Base-by-base conservation (phyloP, 495 filamentous ascomycete genomes). In the Hypoxylon perforatum region DNA sequence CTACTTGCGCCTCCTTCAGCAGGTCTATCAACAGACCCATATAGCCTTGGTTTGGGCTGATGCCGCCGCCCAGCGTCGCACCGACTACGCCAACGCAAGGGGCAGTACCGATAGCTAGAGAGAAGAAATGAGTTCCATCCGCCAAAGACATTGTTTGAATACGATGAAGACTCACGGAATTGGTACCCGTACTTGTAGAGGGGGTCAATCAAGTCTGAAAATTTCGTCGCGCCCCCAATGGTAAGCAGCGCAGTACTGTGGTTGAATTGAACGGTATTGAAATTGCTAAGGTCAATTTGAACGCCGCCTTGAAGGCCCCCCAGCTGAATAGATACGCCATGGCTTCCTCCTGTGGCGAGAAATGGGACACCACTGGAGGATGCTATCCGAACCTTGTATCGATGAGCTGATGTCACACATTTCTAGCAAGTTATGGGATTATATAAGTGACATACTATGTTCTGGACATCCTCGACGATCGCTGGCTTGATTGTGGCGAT, bases 51-150 rank as follows among this genome's bases (percentile, higher is more conserved):
- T 72, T 59, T 19, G 42, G 38, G 10, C 78, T 75, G 1, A 78
- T 41, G 23, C 77, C 78, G 14, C 61, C 80, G 28, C 80, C 80
- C 17, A 82, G 70, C 3, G 75, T 71, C 9, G 74, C 74, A 14
- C 77, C 76, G 51, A 76, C 38, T 14, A 75, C 42, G 9, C 77
- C 76, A 15, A 77, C 72, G 52, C 74, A 76, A 12, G 21, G 41
- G 1, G 44, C 42, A 12, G 56, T 49, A 15, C 56, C 56, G 12
- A 60, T 25, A 49, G 56, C 56, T 60, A 19, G 15, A 42, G n/a
- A 19, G 19, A 8, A 9, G 15, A 4, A 33, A 47, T 47, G 33
- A 46, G 30, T 22, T 19, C 1, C 21, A 2, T 3, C 17, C 23
- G 1, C 4, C 10, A 19, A 21, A 47, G n/a, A n/a, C n/a, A n/a